Conservation (phyloP, 2,329 filamentous ascomycete species). For the Metarhizium guizhouense region DNA sequence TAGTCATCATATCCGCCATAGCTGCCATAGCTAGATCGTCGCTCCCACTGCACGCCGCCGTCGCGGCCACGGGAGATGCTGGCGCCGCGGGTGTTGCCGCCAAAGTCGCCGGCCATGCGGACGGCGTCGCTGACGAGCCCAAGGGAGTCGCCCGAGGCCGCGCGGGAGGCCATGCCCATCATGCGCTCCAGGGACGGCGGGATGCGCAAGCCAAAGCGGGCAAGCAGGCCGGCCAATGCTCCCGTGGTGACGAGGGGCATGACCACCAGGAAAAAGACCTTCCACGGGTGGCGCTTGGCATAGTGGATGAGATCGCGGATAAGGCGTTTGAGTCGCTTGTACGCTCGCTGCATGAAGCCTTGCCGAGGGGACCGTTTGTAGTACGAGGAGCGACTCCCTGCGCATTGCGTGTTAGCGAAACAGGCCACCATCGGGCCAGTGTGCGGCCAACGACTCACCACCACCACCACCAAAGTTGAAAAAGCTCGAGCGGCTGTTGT, state of each 20-base stretch:
- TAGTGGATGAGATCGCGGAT: constrained; percentile 75
- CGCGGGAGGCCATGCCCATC: constrained; percentile 43
- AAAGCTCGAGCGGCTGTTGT: constrained; percentile 33
- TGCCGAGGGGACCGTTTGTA: constrained; percentile 77
- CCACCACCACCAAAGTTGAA: constrained; percentile 28
- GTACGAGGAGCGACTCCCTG: constrained; percentile 46
- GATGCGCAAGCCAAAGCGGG: constrained; percentile 69
- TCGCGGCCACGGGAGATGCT: constrained; percentile 26
- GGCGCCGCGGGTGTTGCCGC: constrained; percentile 8
- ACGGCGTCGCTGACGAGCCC: constrained; percentile 47
- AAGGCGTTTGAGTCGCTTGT: constrained; percentile 69
- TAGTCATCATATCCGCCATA: background rate
- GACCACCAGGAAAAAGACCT: constrained; percentile 79
- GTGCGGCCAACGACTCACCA: background rate
- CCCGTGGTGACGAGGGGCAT: constrained; percentile 83
- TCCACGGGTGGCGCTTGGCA: constrained; percentile 73
- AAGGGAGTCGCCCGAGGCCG: constrained; percentile 36
- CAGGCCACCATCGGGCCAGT: background rate
- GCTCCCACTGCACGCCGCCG: constrained; percentile 30
- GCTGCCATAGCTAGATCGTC: constrained; percentile 21
- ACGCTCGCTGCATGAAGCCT: constrained; percentile 65
- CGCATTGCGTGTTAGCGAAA: background rate
- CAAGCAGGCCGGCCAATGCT: constrained; percentile 66
- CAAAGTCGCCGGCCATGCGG: constrained; percentile 37
- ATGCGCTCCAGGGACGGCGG: constrained; percentile 54